Conservation (phyloP, 345 rosid genomes). For the Camelina neglecta region DNA sequence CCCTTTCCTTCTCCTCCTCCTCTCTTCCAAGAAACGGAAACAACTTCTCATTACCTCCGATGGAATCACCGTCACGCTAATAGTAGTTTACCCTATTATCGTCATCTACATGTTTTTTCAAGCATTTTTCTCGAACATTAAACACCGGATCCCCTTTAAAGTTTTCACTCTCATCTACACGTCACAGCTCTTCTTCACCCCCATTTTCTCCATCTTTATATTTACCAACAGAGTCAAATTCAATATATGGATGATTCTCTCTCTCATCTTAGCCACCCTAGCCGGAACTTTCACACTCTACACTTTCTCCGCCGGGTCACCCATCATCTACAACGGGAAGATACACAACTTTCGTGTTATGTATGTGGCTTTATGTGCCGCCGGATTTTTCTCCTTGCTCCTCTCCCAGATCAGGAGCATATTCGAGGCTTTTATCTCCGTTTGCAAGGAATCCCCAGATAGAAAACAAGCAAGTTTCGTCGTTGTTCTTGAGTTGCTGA, state of each 20-base stretch:
- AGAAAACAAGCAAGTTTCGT: slow-evolving; percentile 7
- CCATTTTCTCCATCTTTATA: background rate
- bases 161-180: slow-evolving; percentile 35
- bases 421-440: background rate
- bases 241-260: slow-evolving; percentile 17
- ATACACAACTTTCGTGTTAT: too few relatives aligned
- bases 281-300: background rate
- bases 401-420: background rate
- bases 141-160: background rate
- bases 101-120: background rate
- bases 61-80: background rate
- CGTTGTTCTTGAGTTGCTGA: background rate
- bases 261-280: slow-evolving; percentile 32
- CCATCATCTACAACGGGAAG: too few relatives aligned
- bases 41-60: background rate
- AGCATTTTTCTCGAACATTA: background rate
- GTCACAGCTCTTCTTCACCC: slow-evolving; percentile 20
- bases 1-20: slow-evolving; percentile 14
- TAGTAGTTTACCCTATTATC: background rate
- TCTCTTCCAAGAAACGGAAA: slow-evolving; percentile 11
- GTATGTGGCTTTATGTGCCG: background rate
- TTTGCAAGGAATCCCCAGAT: background rate
- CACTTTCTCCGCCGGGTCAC: too few relatives aligned
- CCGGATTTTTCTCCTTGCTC: background rate
- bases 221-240: background rate